These are phyloP conservation scores for Neopestalotiopsis sp. DNA, from an alignment of 2,329 filamentous ascomycete genomes.

Conservation along the genomic window DNA sequence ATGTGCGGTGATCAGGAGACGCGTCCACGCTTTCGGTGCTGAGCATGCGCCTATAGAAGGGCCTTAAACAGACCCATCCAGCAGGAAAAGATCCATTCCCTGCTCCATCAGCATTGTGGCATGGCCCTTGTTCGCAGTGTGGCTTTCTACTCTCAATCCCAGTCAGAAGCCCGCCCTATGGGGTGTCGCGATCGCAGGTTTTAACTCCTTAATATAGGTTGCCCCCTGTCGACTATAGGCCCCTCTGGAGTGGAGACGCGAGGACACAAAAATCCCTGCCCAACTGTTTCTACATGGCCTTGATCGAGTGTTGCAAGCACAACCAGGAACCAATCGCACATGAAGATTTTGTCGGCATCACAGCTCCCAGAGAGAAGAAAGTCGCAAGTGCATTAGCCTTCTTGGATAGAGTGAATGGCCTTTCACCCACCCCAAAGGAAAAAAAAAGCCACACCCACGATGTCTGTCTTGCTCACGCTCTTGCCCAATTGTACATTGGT, in stretches of 20 bases:
- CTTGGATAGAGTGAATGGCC: slow-evolving; percentile 30
- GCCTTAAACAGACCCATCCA: slow-evolving; percentile 14
- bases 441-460: neutral
- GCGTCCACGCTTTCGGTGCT: slow-evolving; percentile 24
- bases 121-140: slow-evolving; percentile 30
- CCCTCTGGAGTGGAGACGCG: slow-evolving; percentile 38
- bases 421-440: slow-evolving; percentile 16
- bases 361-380: slow-evolving; percentile 16
- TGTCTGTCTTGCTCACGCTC: slow-evolving; percentile 26
- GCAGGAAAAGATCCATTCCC: slow-evolving; percentile 22
- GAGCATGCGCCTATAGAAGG: slow-evolving; percentile 23
- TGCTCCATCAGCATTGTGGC: slow-evolving; percentile 38
- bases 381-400: slow-evolving; percentile 33
- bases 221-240: slow-evolving; percentile 39
- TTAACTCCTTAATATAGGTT: slow-evolving; percentile 37
- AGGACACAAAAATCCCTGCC: slow-evolving; percentile 24
- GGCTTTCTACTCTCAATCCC: slow-evolving; percentile 34
- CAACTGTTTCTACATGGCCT: slow-evolving; percentile 19
- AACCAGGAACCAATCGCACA: slow-evolving; percentile 19
- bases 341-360: slow-evolving; percentile 12
- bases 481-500: slow-evolving; percentile 47
- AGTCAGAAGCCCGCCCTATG: slow-evolving; percentile 38
- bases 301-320: slow-evolving; percentile 15
- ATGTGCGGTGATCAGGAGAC: slow-evolving; percentile 19
- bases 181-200: slow-evolving; percentile 37